Evolutionary conservation across 192 early-diverging fungal species (phyloP), one percentile per base, ranked within the genome.

Genomic region (Linnemannia zychae): DNA sequence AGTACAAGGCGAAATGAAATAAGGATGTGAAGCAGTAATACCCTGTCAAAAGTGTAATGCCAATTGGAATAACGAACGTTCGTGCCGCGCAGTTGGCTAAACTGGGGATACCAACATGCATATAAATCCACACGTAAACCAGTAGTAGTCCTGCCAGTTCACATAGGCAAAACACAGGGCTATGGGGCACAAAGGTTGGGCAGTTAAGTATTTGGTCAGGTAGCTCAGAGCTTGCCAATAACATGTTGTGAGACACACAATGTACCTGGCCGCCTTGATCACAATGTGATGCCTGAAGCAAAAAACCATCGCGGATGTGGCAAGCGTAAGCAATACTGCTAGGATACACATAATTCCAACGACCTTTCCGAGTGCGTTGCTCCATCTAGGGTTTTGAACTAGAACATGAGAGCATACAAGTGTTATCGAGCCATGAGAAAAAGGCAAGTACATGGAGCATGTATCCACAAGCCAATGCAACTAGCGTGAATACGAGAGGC

Each of bases 181-280:
- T 89, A 70, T n/a, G n/a, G n/a, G n/a, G n/a, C n/a, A n/a, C n/a
- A n/a, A n/a, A n/a, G n/a, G n/a, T n/a, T n/a, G n/a, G n/a, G n/a
- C n/a, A n/a, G n/a, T n/a, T n/a, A n/a, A n/a, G n/a, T n/a, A n/a
- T n/a, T n/a, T n/a, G n/a, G n/a, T n/a, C n/a, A n/a, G n/a, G n/a
- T n/a, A n/a, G n/a, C n/a, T n/a, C n/a, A n/a, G n/a, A n/a, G n/a
- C n/a, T n/a, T n/a, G n/a, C n/a, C n/a, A n/a, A n/a, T n/a, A n/a
- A n/a, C n/a, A n/a, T n/a, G n/a, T n/a, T n/a, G n/a, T n/a, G n/a
- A n/a, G n/a, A n/a, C n/a, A n/a, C 49, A 34, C 48, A 33, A 36
- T 47, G 71, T 90, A 88, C 87, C 89, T 90, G 22, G 86, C 73
- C 7, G 88, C 88, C 67, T 87, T 90, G 71, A 90, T 88, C 2